A percentile compares a stretch with the other conserved stretches of the same genome.
Evolutionary conservation across 2,329 filamentous ascomycete genomes (phyloP).

Genomic region (Aspergillus tubingensis): DNA sequence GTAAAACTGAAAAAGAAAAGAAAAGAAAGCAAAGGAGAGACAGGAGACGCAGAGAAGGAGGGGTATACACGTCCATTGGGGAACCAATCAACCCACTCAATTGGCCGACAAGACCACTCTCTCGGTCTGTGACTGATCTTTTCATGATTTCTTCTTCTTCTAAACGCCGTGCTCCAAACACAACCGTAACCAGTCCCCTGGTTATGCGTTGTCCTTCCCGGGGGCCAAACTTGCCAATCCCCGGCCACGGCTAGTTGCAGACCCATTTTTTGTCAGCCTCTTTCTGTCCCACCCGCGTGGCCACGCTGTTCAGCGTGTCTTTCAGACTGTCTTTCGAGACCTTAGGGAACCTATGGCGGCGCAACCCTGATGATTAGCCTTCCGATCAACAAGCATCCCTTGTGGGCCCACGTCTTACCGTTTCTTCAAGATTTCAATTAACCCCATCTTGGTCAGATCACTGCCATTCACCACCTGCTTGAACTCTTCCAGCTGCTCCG

Average conservation of each 20-base stretch:
- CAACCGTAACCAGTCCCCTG: neutral
- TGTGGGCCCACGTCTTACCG: slow-evolving; percentile 46
- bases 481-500: slow-evolving; percentile 66
- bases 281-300: slow-evolving; percentile 63
- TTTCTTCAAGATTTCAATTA: slow-evolving; percentile 75
- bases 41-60: neutral
- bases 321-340: slow-evolving; percentile 70
- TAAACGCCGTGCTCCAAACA: neutral
- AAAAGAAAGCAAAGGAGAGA: neutral
- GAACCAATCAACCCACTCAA: slow-evolving; percentile 7
- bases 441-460: slow-evolving; percentile 70
- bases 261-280: slow-evolving; percentile 68
- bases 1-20: neutral
- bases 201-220: slow-evolving; percentile 6
- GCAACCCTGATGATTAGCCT: slow-evolving; percentile 6
- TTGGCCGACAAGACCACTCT: neutral
- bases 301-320: slow-evolving; percentile 67
- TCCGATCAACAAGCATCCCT: slow-evolving; percentile 3
- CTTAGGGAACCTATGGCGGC: slow-evolving; percentile 61
- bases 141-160: neutral
- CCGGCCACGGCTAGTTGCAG: slow-evolving; percentile 38
- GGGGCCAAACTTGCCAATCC: neutral
- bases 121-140: neutral
- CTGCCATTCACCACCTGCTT: slow-evolving; percentile 70
- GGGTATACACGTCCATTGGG: neutral